These are phyloP conservation scores for Colletotrichum paranaense DNA, from an alignment of 2,329 filamentous ascomycete genomes.

Conservation along the genomic window DNA sequence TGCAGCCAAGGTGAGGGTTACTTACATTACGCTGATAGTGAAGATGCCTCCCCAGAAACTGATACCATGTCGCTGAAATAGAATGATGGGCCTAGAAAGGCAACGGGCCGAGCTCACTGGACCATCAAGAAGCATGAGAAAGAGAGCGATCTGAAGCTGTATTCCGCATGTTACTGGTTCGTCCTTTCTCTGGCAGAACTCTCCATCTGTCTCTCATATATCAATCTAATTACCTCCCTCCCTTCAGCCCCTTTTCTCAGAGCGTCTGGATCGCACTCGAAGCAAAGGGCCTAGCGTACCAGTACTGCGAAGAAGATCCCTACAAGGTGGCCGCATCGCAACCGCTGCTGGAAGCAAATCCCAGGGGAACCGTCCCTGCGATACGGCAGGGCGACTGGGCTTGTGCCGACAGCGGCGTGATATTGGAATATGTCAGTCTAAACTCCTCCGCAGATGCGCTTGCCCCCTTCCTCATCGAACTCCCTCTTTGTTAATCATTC, in stretches of 20 bases:
- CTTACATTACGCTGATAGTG: slow-evolving; percentile 8
- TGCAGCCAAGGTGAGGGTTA: slow-evolving; percentile 71
- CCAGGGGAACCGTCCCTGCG: slow-evolving; percentile 79
- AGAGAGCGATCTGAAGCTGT: slow-evolving; percentile 79
- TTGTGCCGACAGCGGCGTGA: slow-evolving; percentile 82
- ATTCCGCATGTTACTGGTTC: slow-evolving; percentile 86
- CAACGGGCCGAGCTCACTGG: slow-evolving; percentile 75
- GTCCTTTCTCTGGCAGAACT: slow-evolving; percentile 39
- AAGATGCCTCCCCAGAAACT: not conserved
- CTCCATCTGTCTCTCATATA: too few species aligned
- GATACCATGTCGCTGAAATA: not conserved
- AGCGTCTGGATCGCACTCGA: slow-evolving; percentile 91
- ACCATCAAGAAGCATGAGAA: slow-evolving; percentile 79
- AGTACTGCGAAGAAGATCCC: slow-evolving; percentile 88
- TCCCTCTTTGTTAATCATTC: not conserved
- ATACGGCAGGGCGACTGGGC: slow-evolving; percentile 84
- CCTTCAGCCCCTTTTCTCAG: slow-evolving; percentile 80
- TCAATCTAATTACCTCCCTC: too few species aligned
- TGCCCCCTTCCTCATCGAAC: not conserved
- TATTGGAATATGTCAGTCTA: slow-evolving; percentile 82
- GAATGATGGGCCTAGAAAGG: slow-evolving; percentile 61
- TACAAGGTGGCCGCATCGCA: slow-evolving; percentile 73
- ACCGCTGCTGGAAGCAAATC: slow-evolving; percentile 78
- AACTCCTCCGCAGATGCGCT: not conserved
- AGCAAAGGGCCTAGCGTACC: slow-evolving; percentile 80